phyloP scores from a whole-genome alignment of 148 eudicot genomes.

The Suaeda aralocaspica region DNA sequence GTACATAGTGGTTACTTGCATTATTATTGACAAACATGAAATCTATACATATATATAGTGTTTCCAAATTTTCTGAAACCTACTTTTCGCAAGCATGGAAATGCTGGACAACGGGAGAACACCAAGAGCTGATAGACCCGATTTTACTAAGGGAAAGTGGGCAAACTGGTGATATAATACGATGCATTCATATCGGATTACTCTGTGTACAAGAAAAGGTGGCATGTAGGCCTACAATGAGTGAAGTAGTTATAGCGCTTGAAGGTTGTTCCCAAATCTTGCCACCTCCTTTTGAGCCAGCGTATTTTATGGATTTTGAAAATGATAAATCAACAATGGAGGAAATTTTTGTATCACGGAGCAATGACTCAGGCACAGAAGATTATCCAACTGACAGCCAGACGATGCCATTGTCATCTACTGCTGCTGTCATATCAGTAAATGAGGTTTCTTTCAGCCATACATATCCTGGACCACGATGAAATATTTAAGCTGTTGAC shows the following conservation, averaged over 20 bases:
- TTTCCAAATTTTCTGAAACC: neutral
- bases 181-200: conserved; percentile 22
- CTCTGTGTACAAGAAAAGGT: conserved; percentile 24
- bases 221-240: conserved; percentile 18
- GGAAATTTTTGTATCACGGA: neutral
- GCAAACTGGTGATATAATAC: neutral
- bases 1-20: too few species aligned
- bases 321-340: neutral
- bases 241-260: conserved; percentile 4
- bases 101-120: conserved; percentile 19
- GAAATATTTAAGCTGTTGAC: neutral
- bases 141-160: neutral
- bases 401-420: neutral
- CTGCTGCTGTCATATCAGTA: too few species aligned
- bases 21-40: too few species aligned
- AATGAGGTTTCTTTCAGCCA: neutral
- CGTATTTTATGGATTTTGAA: conserved; percentile 3
- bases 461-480: neutral
- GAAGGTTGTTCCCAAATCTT: conserved; percentile 11
- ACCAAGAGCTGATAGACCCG: conserved; percentile 23
- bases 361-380: neutral
- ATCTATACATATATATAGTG: too few species aligned
- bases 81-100: conserved; percentile 32
- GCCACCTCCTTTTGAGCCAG: conserved; percentile 11
- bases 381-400: neutral